Evolutionary conservation across 208 protist genomes (phyloP).

Genomic region (Leishmania gerbilli): DNA sequence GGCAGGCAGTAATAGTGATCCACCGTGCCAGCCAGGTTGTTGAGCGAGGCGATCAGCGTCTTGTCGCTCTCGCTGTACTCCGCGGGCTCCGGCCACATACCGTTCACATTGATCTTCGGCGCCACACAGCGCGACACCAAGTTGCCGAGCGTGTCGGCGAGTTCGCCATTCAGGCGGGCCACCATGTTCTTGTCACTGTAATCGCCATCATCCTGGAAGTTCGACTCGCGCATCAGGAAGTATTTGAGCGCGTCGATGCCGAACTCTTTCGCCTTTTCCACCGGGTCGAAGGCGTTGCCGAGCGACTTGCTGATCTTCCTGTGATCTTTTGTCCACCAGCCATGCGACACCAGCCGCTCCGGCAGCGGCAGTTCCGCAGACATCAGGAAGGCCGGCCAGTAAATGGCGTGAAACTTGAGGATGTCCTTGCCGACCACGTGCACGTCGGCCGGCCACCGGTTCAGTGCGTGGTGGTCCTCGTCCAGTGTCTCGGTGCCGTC

Average conservation of each 20-base stretch:
- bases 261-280: slow-evolving; percentile 82
- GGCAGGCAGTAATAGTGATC: slow-evolving; percentile 87
- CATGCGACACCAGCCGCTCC: slow-evolving; percentile 91
- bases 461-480: slow-evolving; percentile 43
- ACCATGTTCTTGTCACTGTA: slow-evolving; percentile 93
- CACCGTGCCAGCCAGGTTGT: slow-evolving; percentile 64
- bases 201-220: slow-evolving; percentile 95
- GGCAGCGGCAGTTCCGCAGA: slow-evolving; percentile 94
- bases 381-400: slow-evolving; percentile 99
- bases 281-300: slow-evolving; percentile 97
- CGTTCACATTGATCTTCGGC: slow-evolving; percentile 82
- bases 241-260: slow-evolving; percentile 94
- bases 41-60: slow-evolving; percentile 59
- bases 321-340: slow-evolving; percentile 96
- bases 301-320: slow-evolving; percentile 98
- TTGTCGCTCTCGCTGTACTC: slow-evolving; percentile 73
- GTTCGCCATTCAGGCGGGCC: slow-evolving; percentile 89
- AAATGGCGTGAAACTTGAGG: slow-evolving; percentile 99
- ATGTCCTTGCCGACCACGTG: slow-evolving; percentile 99
- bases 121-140: slow-evolving; percentile 86
- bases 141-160: slow-evolving; percentile 95
- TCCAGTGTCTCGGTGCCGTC: slow-evolving; percentile 49
- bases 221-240: slow-evolving; percentile 95
- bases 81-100: slow-evolving; percentile 67
- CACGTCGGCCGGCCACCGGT: slow-evolving; percentile 83